Evolutionary conservation across 371 early-diverging fungal species (phyloP).

Genomic region (Neoconidiobolus thromboides): DNA sequence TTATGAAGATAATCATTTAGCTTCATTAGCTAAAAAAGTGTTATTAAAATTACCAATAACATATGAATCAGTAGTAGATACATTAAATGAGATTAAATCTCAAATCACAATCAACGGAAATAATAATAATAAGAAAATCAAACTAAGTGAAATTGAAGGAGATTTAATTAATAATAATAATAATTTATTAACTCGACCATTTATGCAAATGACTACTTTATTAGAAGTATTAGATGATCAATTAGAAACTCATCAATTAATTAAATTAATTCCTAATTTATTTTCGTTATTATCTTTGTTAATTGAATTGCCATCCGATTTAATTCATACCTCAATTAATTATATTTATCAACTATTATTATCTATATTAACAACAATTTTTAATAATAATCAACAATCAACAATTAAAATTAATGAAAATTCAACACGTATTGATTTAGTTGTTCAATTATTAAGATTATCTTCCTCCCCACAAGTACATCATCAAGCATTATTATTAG

Average conservation of each 20-base stretch:
- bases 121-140: background rate
- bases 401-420: slow-evolving; percentile 14
- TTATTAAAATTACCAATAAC: background rate
- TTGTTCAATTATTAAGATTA: slow-evolving; percentile 74
- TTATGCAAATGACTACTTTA: background rate
- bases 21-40: slow-evolving; percentile 1
- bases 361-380: slow-evolving; percentile 40
- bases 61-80: background rate
- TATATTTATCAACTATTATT: slow-evolving; percentile 77
- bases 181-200: background rate
- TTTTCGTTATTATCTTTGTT: slow-evolving; percentile 56
- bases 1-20: background rate
- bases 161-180: no score
- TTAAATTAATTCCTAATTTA: slow-evolving; percentile 34
- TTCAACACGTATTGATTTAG: slow-evolving; percentile 53
- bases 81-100: background rate
- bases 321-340: slow-evolving; percentile 46
- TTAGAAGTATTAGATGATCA: background rate
- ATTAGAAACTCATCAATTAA: background rate
- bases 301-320: slow-evolving; percentile 29
- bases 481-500: slow-evolving; percentile 66
- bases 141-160: no score
- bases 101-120: background rate
- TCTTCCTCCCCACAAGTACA: slow-evolving; percentile 93
- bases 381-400: slow-evolving; percentile 10